phyloP scores from a whole-genome alignment of 352 stramenopile species.

The Pythium pectinolyticum region DNA sequence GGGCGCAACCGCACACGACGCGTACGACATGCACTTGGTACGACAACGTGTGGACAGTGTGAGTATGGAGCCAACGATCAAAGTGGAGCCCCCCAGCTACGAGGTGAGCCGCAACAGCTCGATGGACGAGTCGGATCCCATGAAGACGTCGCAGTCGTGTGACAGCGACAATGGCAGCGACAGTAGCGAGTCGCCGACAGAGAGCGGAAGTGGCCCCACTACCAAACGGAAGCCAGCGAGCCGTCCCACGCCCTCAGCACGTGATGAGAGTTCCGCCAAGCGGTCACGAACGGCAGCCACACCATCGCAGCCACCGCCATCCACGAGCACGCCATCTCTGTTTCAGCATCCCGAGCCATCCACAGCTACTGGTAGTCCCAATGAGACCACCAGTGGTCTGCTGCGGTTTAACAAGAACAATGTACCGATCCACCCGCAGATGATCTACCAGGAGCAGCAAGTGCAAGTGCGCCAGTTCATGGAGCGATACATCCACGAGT shows the following conservation, averaged over 20 bases:
- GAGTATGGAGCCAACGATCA: not conserved
- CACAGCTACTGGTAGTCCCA: not conserved
- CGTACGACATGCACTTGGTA: conserved; percentile 4
- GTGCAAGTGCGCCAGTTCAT: conserved; percentile 33
- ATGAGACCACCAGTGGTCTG: conserved; percentile 5
- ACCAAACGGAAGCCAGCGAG: conserved; percentile 40
- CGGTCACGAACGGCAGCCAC: conserved; percentile 32
- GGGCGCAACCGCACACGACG: not conserved
- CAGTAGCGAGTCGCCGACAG: conserved; percentile 54
- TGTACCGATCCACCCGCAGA: conserved; percentile 32
- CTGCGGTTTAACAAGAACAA: conserved; percentile 32
- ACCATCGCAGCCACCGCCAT: conserved; percentile 14
- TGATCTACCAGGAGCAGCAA: conserved; percentile 35
- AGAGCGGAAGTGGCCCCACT: conserved; percentile 32
- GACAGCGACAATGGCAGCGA: conserved; percentile 66
- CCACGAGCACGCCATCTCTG: conserved; percentile 3
- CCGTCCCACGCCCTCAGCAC: not conserved
- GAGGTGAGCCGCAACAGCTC: conserved; percentile 9
- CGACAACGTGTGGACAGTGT: conserved; percentile 8
- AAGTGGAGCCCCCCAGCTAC: conserved; percentile 25
- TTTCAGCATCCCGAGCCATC: not conserved
- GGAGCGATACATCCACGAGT: conserved; percentile 37
- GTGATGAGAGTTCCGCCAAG: conserved; percentile 34
- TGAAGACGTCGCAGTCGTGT: conserved; percentile 61
- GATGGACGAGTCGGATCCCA: conserved; percentile 5